phyloP scores from a whole-genome alignment of 306 rosid genomes.

The Abrus precatorius region DNA sequence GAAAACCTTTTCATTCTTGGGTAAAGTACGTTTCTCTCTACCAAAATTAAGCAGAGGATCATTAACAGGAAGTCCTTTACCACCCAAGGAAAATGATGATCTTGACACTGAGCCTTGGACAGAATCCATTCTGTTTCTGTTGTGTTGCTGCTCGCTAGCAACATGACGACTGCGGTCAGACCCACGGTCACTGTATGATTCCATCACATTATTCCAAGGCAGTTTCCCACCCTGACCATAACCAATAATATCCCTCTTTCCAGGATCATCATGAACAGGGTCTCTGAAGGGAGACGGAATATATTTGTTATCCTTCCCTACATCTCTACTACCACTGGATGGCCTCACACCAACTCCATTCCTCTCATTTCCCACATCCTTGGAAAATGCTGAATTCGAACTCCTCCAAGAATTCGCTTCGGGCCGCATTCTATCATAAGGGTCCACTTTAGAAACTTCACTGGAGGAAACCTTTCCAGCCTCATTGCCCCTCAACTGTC shows the following conservation, averaged over 20 bases:
- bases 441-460: conserved; percentile 74
- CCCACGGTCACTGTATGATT: conserved; percentile 61
- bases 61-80: conserved; percentile 69
- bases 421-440: conserved; percentile 66
- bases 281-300: conserved; percentile 58
- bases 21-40: conserved; percentile 70
- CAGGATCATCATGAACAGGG: conserved; percentile 59
- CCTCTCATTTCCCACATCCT: conserved; percentile 70
- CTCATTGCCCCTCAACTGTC: conserved; percentile 74
- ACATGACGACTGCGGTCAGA: conserved; percentile 63
- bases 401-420: conserved; percentile 79
- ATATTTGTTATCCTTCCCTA: conserved; percentile 64
- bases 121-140: conserved; percentile 66
- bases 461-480: conserved; percentile 74
- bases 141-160: conserved; percentile 68
- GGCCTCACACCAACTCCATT: conserved; percentile 60
- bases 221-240: conserved; percentile 75
- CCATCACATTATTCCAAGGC: conserved; percentile 66
- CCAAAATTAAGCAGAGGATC: conserved; percentile 90
- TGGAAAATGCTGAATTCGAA: conserved; percentile 57
- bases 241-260: conserved; percentile 69
- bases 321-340: conserved; percentile 58
- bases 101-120: conserved; percentile 59
- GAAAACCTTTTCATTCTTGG: conserved; percentile 76
- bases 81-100: conserved; percentile 67